Evolutionary conservation across 2,329 filamentous ascomycete species (phyloP).

Genomic region (Aspergillus proliferans): DNA sequence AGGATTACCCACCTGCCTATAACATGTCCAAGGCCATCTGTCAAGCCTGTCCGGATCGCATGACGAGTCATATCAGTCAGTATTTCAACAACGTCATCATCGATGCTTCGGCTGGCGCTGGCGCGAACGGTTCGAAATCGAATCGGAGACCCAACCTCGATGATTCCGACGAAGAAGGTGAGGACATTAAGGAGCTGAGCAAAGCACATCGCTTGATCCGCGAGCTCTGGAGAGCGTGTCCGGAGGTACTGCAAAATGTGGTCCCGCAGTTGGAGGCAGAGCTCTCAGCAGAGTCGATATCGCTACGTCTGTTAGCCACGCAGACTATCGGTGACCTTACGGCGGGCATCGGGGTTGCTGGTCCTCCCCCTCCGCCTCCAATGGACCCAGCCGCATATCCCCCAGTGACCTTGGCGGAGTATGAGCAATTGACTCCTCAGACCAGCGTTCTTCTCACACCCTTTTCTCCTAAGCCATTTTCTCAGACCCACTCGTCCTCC

Average conservation of each 20-base stretch:
- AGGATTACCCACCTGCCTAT: slow-evolving; percentile 86
- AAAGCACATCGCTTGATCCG: slow-evolving; percentile 86
- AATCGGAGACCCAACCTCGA: slow-evolving; percentile 47
- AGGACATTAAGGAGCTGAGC: slow-evolving; percentile 77
- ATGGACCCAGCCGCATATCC: slow-evolving; percentile 83
- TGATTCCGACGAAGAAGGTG: slow-evolving; percentile 64
- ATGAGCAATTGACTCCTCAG: slow-evolving; percentile 43
- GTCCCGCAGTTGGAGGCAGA: slow-evolving; percentile 91
- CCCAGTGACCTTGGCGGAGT: slow-evolving; percentile 44
- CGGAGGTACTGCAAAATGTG: slow-evolving; percentile 82
- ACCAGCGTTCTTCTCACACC: slow-evolving; percentile 69
- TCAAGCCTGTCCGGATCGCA: slow-evolving; percentile 81
- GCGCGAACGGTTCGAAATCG: slow-evolving; percentile 47
- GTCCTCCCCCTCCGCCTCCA: slow-evolving; percentile 64
- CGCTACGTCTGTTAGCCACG: slow-evolving; percentile 79
- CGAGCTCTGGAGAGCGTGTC: slow-evolving; percentile 89
- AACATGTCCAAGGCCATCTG: slow-evolving; percentile 95
- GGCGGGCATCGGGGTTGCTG: slow-evolving; percentile 85
- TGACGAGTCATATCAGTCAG: slow-evolving; percentile 88
- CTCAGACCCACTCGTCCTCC: slow-evolving; percentile 68
- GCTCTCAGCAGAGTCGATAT: slow-evolving; percentile 79
- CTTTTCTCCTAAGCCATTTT: slow-evolving; percentile 81
- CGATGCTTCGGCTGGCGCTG: slow-evolving; percentile 62
- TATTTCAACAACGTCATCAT: slow-evolving; percentile 97
- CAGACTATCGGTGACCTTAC: slow-evolving; percentile 95